Conservation (phyloP, 768 basidiomycete genomes). For the Stropharia rugosoannulata region DNA sequence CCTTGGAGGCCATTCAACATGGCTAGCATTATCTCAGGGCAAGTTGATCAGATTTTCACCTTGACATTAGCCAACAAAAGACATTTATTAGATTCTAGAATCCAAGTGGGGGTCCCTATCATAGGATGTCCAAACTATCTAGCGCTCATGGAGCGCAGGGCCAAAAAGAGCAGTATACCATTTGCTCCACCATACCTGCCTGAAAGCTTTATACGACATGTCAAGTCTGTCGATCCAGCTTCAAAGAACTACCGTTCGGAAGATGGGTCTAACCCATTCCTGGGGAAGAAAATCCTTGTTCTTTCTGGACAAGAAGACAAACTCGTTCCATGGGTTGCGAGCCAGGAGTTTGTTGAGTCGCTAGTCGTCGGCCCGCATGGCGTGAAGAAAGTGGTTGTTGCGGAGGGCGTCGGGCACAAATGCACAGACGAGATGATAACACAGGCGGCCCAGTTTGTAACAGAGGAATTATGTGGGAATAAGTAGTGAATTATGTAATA, state of each 20-base stretch:
- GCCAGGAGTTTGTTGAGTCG: slow-evolving; percentile 52
- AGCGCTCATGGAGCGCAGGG: slow-evolving; percentile 56
- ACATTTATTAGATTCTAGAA: slow-evolving; percentile 37
- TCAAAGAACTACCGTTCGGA: slow-evolving; percentile 33
- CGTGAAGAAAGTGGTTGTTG: slow-evolving; percentile 53
- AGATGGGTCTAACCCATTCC: slow-evolving; percentile 50
- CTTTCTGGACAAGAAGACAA: slow-evolving; percentile 65
- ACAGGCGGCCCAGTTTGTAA: slow-evolving; percentile 38
- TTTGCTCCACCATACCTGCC: slow-evolving; percentile 60
- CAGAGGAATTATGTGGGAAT: slow-evolving; percentile 16
- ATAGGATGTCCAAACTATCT: slow-evolving; percentile 75
- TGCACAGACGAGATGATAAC: slow-evolving; percentile 61
- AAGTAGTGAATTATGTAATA: slow-evolving; percentile 12
- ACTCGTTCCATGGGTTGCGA: slow-evolving; percentile 66
- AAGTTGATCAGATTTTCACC: slow-evolving; percentile 1
- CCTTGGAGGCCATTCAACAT: slow-evolving; percentile 83
- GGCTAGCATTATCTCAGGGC: slow-evolving; percentile 62
- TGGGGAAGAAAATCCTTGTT: slow-evolving; percentile 72
- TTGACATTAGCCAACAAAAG: background rate
- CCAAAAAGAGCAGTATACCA: slow-evolving; percentile 38
- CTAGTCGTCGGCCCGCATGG: slow-evolving; percentile 54
- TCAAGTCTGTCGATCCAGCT: slow-evolving; percentile 47
- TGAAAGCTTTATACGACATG: slow-evolving; percentile 42
- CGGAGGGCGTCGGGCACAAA: slow-evolving; percentile 59
- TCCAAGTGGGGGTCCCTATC: slow-evolving; percentile 47